Base-by-base conservation (phyloP, 495 filamentous ascomycete genomes). In the Hypoxylon cercidicola region DNA sequence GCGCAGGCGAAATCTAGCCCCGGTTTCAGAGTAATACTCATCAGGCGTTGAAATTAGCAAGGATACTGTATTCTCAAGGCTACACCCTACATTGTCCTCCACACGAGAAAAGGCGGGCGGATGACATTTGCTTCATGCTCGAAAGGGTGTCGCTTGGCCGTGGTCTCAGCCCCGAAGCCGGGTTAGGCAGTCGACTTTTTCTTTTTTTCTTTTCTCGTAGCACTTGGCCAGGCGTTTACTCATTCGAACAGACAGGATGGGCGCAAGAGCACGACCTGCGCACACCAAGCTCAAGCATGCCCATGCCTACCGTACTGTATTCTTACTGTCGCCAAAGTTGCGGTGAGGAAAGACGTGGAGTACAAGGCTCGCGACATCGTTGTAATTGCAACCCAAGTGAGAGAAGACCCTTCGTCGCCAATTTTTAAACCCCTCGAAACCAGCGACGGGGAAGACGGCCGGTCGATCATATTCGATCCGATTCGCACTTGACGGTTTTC, bases 391-490 rank as follows among this genome's bases (percentile, higher is more conserved):
- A 68, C 65, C 55, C 47, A 16, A 49, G 19, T 35, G 32, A 47
- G 21, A 21, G n/a, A 35, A 34, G 23, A 37, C 15, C n/a, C 20
- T 32, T 40, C 47, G 39, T 52, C 43, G 41, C 59, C 32, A 50
- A 2, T 40, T 37, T 50, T 47, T 61, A 15, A 53, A 49, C 64
- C 59, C 55, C 59, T 68, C 59, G 52, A 55, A 62, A 56, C 44
- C 37, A 45, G 55, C 5, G 35, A 60, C 55, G 60, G 65, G 55
- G 55, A 60, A 64, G 39, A 28, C 19, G 65, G 47, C 44, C 65
- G 65, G 60, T 68, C 65, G 60, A 63, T 62, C 55, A 62, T 50
- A 45, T 64, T 55, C 55, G 55, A 64, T 68, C 65, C 60, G 65
- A 68, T 68, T 68, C 60, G 65, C 60, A 55, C 34, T 60, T 63